Evolutionary conservation across 2,329 filamentous ascomycete genomes (phyloP).

Genomic region (Ophiosphaerella narmari): DNA sequence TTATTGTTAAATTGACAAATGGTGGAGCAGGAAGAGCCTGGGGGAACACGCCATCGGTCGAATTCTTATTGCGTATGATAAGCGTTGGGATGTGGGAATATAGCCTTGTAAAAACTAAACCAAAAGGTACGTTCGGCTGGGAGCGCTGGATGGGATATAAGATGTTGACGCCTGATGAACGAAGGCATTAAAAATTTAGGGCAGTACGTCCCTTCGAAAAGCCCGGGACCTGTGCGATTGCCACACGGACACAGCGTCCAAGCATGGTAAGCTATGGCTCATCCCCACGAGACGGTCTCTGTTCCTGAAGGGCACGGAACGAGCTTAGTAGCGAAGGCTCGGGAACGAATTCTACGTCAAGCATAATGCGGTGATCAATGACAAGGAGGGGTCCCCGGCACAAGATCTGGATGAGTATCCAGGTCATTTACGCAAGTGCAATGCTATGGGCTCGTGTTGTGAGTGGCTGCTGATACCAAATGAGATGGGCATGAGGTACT

Average conservation of each 20-base stretch:
- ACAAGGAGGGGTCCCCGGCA: conserved; percentile 44
- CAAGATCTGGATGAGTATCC: conserved; percentile 45
- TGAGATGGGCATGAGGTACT: conserved; percentile 41
- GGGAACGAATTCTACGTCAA: conserved; percentile 49
- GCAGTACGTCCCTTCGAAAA: conserved; percentile 42
- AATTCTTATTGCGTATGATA: conserved; percentile 47
- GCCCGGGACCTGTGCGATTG: conserved; percentile 48
- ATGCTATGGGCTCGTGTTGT: conserved; percentile 45
- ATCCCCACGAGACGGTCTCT: conserved; percentile 49
- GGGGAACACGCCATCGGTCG: conserved; percentile 43
- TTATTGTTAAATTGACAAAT: conserved; percentile 50
- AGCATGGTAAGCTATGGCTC: conserved; percentile 45
- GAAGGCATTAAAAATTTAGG: conserved; percentile 48
- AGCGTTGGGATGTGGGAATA: conserved; percentile 46
- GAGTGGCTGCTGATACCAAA: conserved; percentile 49
- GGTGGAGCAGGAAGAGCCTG: conserved; percentile 43
- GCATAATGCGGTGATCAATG: conserved; percentile 53
- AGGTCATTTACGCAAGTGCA: conserved; percentile 42
- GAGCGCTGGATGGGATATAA: conserved; percentile 47
- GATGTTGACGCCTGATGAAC: conserved; percentile 41
- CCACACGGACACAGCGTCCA: conserved; percentile 49
- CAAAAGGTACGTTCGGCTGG: conserved; percentile 36
- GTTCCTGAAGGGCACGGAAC: conserved; percentile 49
- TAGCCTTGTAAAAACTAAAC: conserved; percentile 42
- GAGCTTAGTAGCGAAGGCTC: conserved; percentile 49